Evolutionary conservation across 345 rosid genomes (phyloP), one percentile per base, ranked within the genome.

Genomic region (Eucalyptus camaldulensis): DNA sequence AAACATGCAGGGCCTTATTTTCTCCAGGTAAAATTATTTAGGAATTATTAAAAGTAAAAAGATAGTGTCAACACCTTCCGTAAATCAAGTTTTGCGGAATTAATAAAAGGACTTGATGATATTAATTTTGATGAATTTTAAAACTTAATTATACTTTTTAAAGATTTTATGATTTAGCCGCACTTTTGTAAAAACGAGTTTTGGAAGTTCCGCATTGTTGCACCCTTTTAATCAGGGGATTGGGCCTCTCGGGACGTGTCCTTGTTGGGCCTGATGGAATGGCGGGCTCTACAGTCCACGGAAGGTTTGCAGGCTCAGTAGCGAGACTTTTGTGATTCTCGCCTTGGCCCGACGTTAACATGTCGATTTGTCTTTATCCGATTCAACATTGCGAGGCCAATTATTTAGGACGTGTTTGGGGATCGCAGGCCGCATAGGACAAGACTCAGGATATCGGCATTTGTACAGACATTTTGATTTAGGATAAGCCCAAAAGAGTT

Each of bases 141-240:
- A 56, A 1, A 56, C 0, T 22, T 0, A 4, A 56, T 2, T 0
- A 0, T 24, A 56, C 19, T 15, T 15, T 51, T 6, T 43, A 43
- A 43, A 43, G 43, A 43, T 56, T 56, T 1, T 56, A 56, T 22
- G 0, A 56, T 56, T 56, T 24, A 17, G 5, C 2, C 4, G 11
- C 60, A 54, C 50, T 13, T 49, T 49, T 49, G 50, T 0, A 45
- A 44, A 44, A 47, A 0, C 60, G 25, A 51, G 56, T 51, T 17
- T 17, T 51, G 17, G 56, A 0, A 53, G 2, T 19, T 53, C 24
- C 10, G 24, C 56, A 29, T 65, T n/a, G 3, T 6, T n/a, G 37
- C 76, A n/a, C 17, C 4, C 21, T 0, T 65, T 14, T 16, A n/a
- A 37, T 19, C 45, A 19, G 0, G 27, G 45, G 45, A 76, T 76